Evolutionary conservation across 2,329 filamentous ascomycete species (phyloP), one percentile per base, ranked within the genome.

Genomic region (Rhytidhysteron rufulum): DNA sequence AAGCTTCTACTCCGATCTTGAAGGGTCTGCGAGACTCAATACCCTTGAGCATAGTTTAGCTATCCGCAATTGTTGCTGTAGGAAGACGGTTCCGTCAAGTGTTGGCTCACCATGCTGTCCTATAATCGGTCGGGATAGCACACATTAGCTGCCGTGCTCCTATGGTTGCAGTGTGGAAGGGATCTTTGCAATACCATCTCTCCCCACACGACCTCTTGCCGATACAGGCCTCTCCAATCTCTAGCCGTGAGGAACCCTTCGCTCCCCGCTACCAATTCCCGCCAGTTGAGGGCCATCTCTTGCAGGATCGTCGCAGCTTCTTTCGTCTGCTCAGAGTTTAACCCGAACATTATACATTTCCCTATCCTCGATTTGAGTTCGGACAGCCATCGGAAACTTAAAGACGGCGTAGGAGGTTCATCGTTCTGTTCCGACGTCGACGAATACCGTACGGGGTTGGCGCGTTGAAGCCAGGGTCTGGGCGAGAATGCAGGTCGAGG

Each of bases 131-230:
- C 39, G 44, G 45, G 39, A 19, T 39, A 55, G 40, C 51, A 53
- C 50, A 42, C 32, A 45, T 64, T 56, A 63, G 58, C 52, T 44
- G 33, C 36, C 21, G 20, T 39, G 29, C 31, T 39, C 27, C 32
- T 40, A 31, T 27, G 17, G 19, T 29, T 42, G 20, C 40, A 40
- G 22, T 47, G 49, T 42, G 39, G 25, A 9, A 27, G 30, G 22
- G 41, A 21, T 31, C 11, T 22, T 17, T 19, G 27, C 19, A 38
- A 65, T 68, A 88, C 86, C 85, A 89, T 88, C 62, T 95, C 88
- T 21, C 88, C 89, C 88, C 87, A 94, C 0, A 80, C 81, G 18
- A 94, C 83, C 48, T 75, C 73, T 44, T 87, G 82, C 39, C 75
- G 70, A 47, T 80, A 78, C 24, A 91, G 58, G 0, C 86, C 79